Evolutionary conservation across 2,329 filamentous ascomycete species (phyloP).

Genomic region (Ceratocystis ficicola): DNA sequence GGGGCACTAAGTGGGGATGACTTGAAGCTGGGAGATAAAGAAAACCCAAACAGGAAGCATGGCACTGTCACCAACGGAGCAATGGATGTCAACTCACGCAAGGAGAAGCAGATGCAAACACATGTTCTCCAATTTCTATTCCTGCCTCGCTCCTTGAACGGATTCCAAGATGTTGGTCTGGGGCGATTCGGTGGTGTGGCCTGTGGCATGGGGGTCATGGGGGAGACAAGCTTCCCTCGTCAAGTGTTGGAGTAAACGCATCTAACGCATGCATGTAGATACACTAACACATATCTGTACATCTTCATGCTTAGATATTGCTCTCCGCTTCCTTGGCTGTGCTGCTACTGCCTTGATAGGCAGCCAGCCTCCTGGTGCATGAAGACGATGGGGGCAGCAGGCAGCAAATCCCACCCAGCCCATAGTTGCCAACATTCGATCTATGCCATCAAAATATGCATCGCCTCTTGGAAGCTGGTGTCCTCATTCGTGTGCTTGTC

Average conservation of each 20-base stretch:
- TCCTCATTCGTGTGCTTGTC: conserved; percentile 19
- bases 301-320: not conserved
- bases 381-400: not conserved
- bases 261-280: not conserved
- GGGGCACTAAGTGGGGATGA: not conserved
- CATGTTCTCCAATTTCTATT: not conserved
- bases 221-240: not conserved
- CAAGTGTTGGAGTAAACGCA: not conserved
- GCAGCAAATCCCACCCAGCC: no score
- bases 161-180: not conserved
- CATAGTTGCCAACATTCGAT: not conserved
- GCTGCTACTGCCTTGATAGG: not conserved
- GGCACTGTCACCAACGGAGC: conserved; percentile 1
- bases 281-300: not conserved
- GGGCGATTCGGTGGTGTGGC: not conserved
- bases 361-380: no score
- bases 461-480: not conserved
- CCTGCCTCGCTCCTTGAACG: not conserved
- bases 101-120: not conserved
- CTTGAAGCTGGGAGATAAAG: not conserved
- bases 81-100: not conserved
- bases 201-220: not conserved
- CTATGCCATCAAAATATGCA: not conserved
- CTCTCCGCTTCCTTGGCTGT: not conserved
- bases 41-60: not conserved